Evolutionary conservation across 83 land plant species (phyloP).

Genomic region (Picea abies): DNA sequence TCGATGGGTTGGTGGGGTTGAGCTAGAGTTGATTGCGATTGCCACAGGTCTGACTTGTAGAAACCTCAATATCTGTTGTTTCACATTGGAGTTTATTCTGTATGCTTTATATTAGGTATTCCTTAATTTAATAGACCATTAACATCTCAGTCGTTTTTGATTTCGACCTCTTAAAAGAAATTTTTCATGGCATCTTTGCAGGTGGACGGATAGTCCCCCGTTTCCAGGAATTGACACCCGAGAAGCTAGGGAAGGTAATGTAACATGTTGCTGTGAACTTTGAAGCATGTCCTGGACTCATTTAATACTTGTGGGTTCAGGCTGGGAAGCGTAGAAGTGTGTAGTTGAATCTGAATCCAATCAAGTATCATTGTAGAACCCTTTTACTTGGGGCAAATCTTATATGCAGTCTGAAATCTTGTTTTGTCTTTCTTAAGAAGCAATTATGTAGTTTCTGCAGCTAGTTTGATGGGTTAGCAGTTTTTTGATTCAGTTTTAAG

Average conservation of each 20-base stretch:
- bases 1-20: conserved; percentile 99
- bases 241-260: conserved; percentile 86
- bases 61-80: not conserved
- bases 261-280: not conserved
- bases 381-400: too few relatives aligned
- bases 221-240: conserved; percentile 94
- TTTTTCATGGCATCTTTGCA: conserved; percentile 20
- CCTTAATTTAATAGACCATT: not conserved
- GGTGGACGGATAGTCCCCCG: conserved; percentile 99
- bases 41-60: conserved; percentile 80
- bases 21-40: conserved; percentile 96
- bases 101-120: not conserved
- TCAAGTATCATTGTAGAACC: too few relatives aligned
- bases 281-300: not conserved
- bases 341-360: too few relatives aligned
- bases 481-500: not conserved
- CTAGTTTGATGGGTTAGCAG: not conserved
- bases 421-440: not conserved
- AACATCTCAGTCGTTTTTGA: not conserved
- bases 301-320: not conserved
- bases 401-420: not conserved
- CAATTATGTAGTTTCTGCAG: not conserved
- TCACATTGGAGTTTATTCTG: not conserved
- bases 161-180: not conserved
- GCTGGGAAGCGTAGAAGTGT: not conserved